These are phyloP conservation scores for Termitomyces sp. DNA, from an alignment of 768 basidiomycete species.

Conservation along the genomic window DNA sequence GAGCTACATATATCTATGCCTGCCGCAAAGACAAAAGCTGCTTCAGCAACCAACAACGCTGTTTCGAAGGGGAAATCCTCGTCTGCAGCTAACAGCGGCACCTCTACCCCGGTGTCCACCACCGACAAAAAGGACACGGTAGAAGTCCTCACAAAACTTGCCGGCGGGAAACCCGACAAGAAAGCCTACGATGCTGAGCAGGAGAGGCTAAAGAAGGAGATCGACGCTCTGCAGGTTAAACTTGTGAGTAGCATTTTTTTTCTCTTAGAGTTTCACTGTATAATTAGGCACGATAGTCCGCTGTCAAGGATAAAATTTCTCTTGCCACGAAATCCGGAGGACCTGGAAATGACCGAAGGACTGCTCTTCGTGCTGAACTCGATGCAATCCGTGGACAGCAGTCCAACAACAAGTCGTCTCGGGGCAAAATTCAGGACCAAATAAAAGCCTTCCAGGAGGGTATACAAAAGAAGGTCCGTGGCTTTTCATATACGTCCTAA, in stretches of 20 bases:
- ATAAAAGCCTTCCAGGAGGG: conserved; percentile 73
- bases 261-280: not conserved
- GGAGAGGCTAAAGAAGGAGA: conserved; percentile 73
- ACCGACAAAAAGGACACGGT: conserved; percentile 38
- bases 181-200: conserved; percentile 80
- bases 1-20: conserved; percentile 28
- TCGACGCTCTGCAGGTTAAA: conserved; percentile 75
- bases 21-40: conserved; percentile 51
- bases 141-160: conserved; percentile 27
- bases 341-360: conserved; percentile 65
- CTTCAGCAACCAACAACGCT: conserved; percentile 33
- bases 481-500: not conserved
- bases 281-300: conserved; percentile 36
- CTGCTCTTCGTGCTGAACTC: conserved; percentile 71
- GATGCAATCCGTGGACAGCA: conserved; percentile 76
- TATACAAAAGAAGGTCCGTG: conserved; percentile 72
- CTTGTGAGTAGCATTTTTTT: conserved; percentile 51
- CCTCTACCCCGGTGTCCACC: conserved; percentile 40
- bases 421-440: conserved; percentile 71
- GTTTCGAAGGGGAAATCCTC: conserved; percentile 35
- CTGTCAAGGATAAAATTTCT: conserved; percentile 72
- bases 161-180: conserved; percentile 77
- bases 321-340: conserved; percentile 49
- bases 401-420: conserved; percentile 63
- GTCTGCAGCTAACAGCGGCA: conserved; percentile 34